Conservation (phyloP, 2,329 filamentous ascomycete genomes). For the Aciculosporium take region DNA sequence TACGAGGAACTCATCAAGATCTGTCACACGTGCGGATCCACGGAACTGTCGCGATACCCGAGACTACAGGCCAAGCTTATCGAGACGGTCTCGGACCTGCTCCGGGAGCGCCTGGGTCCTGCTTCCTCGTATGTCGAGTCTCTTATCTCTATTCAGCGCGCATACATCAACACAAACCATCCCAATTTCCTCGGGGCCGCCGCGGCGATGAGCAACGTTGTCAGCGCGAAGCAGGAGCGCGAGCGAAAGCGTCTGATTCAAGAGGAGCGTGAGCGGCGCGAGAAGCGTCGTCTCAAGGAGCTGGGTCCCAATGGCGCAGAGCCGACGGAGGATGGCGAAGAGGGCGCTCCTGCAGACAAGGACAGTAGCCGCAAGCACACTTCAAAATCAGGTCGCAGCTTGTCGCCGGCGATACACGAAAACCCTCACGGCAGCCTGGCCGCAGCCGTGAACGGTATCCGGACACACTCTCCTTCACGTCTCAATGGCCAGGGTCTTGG, state of each 20-base stretch:
- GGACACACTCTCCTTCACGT: conserved; percentile 29
- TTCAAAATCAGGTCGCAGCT: conserved; percentile 47
- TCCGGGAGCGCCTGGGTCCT: conserved; percentile 82
- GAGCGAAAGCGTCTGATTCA: conserved; percentile 69
- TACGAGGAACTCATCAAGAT: conserved; percentile 99
- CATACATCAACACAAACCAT: conserved; percentile 99
- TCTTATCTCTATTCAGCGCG: conserved; percentile 89
- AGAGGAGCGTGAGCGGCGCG: conserved; percentile 75
- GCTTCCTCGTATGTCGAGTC: conserved; percentile 88
- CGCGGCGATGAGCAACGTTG: conserved; percentile 93
- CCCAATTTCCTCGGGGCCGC: conserved; percentile 96
- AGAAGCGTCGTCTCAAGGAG: conserved; percentile 72
- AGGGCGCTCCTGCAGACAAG: conserved; percentile 32
- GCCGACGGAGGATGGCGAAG: conserved; percentile 52
- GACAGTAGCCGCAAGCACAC: conserved; percentile 27
- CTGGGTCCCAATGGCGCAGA: conserved; percentile 66
- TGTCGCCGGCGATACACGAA: conserved; percentile 67
- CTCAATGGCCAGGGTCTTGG: conserved; percentile 46
- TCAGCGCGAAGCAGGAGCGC: conserved; percentile 85
- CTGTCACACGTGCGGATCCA: conserved; percentile 94
- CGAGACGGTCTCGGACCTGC: conserved; percentile 89
- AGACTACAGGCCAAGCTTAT: conserved; percentile 92
- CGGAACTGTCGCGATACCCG: conserved; percentile 81
- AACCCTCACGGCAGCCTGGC: conserved; percentile 47
- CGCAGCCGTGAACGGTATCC: conserved; percentile 49